A percentile compares a stretch with the other conserved stretches of the same genome.
phyloP scores from a whole-genome alignment of 2,329 filamentous ascomycete species.

The Xylariales sp. region DNA sequence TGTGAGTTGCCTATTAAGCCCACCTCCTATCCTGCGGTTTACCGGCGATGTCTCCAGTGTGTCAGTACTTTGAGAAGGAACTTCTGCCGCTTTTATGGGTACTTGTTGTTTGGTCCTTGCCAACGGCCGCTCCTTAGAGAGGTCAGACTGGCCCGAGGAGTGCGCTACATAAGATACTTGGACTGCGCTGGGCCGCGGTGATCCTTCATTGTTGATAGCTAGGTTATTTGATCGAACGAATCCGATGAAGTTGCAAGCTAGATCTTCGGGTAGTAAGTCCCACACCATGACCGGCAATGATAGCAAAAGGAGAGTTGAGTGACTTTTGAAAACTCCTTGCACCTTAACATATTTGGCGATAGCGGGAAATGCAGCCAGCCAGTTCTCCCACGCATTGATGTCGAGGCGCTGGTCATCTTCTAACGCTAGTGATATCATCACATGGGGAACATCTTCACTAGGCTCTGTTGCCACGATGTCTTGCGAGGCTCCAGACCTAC shows the following conservation, averaged over 20 bases:
- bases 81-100: neutral
- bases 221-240: constrained; percentile 57
- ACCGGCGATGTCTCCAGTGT: constrained; percentile 2
- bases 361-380: constrained; percentile 51
- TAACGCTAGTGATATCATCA: constrained; percentile 56
- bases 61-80: neutral
- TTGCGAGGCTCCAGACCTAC: constrained; percentile 19
- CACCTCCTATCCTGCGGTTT: neutral
- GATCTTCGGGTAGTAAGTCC: constrained; percentile 54
- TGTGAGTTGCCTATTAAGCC: constrained; percentile 11
- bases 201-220: constrained; percentile 25
- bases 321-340: constrained; percentile 57
- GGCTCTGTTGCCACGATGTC: constrained; percentile 35
- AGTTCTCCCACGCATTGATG: constrained; percentile 55
- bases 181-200: constrained; percentile 10
- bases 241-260: constrained; percentile 52
- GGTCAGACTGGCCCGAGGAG: no score
- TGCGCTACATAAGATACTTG: no score
- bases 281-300: constrained; percentile 57
- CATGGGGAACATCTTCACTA: constrained; percentile 52
- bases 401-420: constrained; percentile 54
- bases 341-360: constrained; percentile 57
- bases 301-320: constrained; percentile 53
- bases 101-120: no score
- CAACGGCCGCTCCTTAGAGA: no score